Conservation (phyloP, 495 filamentous ascomycete genomes). For the Aspergillus sclerotioniger region DNA sequence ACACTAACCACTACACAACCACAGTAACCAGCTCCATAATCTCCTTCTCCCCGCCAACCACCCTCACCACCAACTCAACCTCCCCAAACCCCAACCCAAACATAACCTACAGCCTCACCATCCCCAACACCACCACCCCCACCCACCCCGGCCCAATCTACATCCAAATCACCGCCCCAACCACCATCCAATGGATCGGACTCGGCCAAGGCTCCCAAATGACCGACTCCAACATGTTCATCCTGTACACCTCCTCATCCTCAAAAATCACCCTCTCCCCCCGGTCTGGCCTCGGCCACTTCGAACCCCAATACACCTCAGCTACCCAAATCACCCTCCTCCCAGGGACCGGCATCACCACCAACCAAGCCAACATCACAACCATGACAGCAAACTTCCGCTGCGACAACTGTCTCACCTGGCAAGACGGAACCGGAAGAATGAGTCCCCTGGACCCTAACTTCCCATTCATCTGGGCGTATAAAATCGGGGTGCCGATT, state of each 20-base stretch:
- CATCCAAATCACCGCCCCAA: slow-evolving; percentile 63
- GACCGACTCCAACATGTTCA: slow-evolving; percentile 64
- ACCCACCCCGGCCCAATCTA: slow-evolving; percentile 47
- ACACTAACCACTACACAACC: too few relatives aligned
- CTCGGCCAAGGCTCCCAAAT: slow-evolving; percentile 63
- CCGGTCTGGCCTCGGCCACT: slow-evolving; percentile 52
- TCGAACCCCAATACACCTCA: slow-evolving; percentile 53
- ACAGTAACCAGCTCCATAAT: too few relatives aligned
- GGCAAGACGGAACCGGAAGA: slow-evolving; percentile 44
- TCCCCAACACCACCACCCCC: slow-evolving; percentile 28
- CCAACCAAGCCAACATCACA: too few relatives aligned
- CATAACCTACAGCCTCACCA: slow-evolving; percentile 34
- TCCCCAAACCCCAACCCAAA: too few relatives aligned
- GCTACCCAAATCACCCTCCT: slow-evolving; percentile 53
- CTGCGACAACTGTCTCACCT: slow-evolving; percentile 56
- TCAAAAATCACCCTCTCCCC: slow-evolving; percentile 67
- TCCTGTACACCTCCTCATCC: slow-evolving; percentile 55
- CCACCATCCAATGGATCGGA: slow-evolving; percentile 60
- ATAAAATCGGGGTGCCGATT: slow-evolving; percentile 56
- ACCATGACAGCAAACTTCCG: slow-evolving; percentile 64
- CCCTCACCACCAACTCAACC: too few relatives aligned
- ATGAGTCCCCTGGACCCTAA: slow-evolving; percentile 41
- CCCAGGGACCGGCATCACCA: slow-evolving; percentile 56
- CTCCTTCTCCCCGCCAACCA: slow-evolving; percentile 23
- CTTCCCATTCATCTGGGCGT: slow-evolving; percentile 66